A percentile compares a stretch with the other conserved stretches of the same genome.
phyloP scores from a whole-genome alignment of 192 early-diverging fungal genomes.

The Mycoemilia scoparia region DNA sequence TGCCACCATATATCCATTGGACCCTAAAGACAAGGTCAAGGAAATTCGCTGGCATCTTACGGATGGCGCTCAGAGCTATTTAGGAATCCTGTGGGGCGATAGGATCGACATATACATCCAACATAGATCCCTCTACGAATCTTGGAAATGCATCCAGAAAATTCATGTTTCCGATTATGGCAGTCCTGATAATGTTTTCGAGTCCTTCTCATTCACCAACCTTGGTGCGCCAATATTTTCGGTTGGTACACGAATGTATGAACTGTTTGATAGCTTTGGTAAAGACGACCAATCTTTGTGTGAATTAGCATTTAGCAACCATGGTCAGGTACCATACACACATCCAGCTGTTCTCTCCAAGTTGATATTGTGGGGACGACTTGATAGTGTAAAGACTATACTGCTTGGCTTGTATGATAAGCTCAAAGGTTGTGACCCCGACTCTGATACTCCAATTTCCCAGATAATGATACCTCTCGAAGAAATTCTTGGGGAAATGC shows the following conservation, averaged over 20 bases:
- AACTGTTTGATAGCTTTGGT: too few species aligned
- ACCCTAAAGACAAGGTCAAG: conserved; percentile 13
- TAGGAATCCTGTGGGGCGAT: conserved; percentile 28
- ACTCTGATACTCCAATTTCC: conserved; percentile 2
- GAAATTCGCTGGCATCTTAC: conserved; percentile 31
- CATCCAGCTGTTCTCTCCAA: conserved; percentile 24
- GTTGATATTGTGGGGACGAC: conserved; percentile 28
- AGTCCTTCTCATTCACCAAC: conserved; percentile 28
- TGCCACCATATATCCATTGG: conserved; percentile 21
- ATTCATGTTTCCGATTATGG: conserved; percentile 17
- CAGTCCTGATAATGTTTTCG: conserved; percentile 9
- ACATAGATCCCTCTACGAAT: conserved; percentile 19
- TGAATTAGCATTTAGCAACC: conserved; percentile 18
- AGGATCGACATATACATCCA: conserved; percentile 25
- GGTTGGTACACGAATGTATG: conserved; percentile 11
- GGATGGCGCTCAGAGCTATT: conserved; percentile 25
- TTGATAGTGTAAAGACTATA: conserved; percentile 12
- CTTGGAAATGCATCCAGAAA: conserved; percentile 15
- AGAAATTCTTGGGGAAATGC: conserved; percentile 8
- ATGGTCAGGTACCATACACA: conserved; percentile 23
- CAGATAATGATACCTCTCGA: conserved; percentile 15
- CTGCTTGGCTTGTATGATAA: conserved; percentile 21
- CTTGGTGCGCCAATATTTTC: conserved; percentile 25
- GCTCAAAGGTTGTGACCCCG: conserved; percentile 13
- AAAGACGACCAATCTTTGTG: conserved; percentile 6